phyloP scores from a whole-genome alignment of 1,284 basidiomycete genomes.

The Chiua sp. region DNA sequence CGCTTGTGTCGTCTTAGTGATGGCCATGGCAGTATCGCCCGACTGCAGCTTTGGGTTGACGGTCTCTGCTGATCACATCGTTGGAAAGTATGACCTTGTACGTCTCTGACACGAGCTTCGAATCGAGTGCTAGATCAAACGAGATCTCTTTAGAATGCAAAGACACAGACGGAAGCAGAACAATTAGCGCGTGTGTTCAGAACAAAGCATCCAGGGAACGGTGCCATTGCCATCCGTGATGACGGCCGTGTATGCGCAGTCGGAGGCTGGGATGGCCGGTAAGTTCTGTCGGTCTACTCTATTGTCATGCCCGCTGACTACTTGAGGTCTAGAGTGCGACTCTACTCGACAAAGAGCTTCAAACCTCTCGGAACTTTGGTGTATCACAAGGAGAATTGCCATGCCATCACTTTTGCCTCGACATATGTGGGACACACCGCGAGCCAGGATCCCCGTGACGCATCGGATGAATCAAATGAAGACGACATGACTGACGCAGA shows the following conservation, averaged over 20 bases:
- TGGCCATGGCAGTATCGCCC: conserved; percentile 81
- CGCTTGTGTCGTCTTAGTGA: conserved; percentile 57
- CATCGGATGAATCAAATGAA: conserved; percentile 35
- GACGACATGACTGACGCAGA: conserved; percentile 59
- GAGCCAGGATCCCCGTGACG: background rate
- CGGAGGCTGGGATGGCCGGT: conserved; percentile 92
- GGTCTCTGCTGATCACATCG: conserved; percentile 83
- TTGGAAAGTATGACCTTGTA: conserved; percentile 72
- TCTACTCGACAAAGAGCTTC: conserved; percentile 78
- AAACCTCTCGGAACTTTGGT: conserved; percentile 80
- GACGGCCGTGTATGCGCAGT: conserved; percentile 80
- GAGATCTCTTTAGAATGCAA: conserved; percentile 4
- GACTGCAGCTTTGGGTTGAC: conserved; percentile 69
- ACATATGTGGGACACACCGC: background rate
- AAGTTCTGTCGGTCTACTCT: conserved; percentile 31
- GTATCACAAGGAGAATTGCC: conserved; percentile 80
- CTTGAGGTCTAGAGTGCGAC: conserved; percentile 59
- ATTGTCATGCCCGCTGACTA: background rate
- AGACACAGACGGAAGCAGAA: conserved; percentile 17
- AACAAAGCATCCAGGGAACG: conserved; percentile 84
- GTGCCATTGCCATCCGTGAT: conserved; percentile 72
- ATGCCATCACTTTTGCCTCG: conserved; percentile 70
- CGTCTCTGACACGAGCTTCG: background rate
- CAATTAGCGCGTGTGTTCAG: conserved; percentile 42
- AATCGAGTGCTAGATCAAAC: background rate